A percentile compares a stretch with the other conserved stretches of the same genome.
Evolutionary conservation across 2,329 filamentous ascomycete species (phyloP).

Genomic region (Sporothrix brasiliensis): DNA sequence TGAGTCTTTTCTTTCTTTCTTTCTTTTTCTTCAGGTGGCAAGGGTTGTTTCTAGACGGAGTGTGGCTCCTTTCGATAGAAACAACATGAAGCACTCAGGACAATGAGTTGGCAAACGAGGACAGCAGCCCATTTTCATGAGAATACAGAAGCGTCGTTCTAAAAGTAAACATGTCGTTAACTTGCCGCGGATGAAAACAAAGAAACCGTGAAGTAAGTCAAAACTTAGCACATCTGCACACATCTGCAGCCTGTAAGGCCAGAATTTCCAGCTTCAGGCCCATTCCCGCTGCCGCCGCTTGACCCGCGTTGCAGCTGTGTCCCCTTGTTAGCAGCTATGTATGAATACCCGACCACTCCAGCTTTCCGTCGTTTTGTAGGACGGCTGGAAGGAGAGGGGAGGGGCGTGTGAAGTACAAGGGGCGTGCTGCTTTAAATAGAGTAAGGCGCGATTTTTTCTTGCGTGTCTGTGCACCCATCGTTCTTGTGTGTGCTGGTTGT

Average conservation of each 20-base stretch:
- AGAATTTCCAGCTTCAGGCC: slow-evolving; percentile 1
- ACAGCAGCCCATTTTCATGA: neutral
- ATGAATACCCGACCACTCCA: slow-evolving; percentile 25
- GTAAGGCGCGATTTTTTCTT: slow-evolving; percentile 18
- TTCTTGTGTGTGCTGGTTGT: neutral
- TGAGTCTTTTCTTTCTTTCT: slow-evolving; percentile 1
- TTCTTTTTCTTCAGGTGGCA: neutral
- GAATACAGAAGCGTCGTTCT: neutral
- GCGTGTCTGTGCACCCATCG: slow-evolving; percentile 5
- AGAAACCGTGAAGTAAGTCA: neutral
- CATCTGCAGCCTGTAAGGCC: no score
- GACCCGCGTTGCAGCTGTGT: neutral
- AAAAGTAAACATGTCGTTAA: slow-evolving; percentile 9
- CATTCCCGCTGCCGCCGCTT: neutral
- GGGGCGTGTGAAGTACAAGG: neutral
- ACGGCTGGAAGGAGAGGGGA: slow-evolving; percentile 19
- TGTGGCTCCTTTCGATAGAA: neutral
- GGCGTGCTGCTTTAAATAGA: slow-evolving; percentile 32
- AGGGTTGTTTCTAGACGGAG: neutral
- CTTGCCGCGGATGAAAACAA: neutral
- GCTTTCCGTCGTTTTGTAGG: slow-evolving; percentile 2
- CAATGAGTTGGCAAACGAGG: no score
- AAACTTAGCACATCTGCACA: neutral
- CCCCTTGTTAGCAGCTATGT: slow-evolving; percentile 25
- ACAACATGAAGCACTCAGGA: neutral